phyloP scores from a whole-genome alignment of 2,329 filamentous ascomycete species.

The Neopestalotiopsis sp. region DNA sequence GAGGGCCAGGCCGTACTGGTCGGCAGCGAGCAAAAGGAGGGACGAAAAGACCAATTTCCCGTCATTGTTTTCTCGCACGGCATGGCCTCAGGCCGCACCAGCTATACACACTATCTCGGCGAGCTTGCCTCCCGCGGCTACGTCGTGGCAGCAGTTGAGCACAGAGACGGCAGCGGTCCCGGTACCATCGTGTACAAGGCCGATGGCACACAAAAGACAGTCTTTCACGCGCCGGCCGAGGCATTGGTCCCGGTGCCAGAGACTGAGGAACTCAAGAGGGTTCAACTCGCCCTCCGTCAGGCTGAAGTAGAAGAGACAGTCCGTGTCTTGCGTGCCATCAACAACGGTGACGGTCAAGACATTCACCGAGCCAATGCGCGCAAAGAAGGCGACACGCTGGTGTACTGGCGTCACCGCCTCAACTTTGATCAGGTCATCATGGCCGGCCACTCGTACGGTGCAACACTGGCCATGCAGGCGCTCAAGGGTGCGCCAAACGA shows the following conservation, averaged over 20 bases:
- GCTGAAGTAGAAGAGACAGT: constrained; percentile 54
- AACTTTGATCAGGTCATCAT: constrained; percentile 60
- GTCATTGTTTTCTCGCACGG: constrained; percentile 59
- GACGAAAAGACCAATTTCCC: constrained; percentile 35
- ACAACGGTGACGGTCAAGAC: constrained; percentile 42
- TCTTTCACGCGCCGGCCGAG: constrained; percentile 24
- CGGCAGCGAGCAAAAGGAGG: constrained; percentile 22
- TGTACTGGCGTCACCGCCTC: constrained; percentile 57
- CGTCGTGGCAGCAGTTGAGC: constrained; percentile 55
- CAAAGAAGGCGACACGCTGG: constrained; percentile 50
- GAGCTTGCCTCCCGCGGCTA: constrained; percentile 55
- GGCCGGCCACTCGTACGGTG: constrained; percentile 69
- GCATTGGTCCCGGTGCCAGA: constrained; percentile 34
- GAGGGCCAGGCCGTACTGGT: constrained; percentile 20
- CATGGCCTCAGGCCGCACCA: constrained; percentile 53
- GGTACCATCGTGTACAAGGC: constrained; percentile 44
- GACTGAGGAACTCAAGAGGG: constrained; percentile 47
- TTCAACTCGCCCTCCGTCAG: constrained; percentile 55
- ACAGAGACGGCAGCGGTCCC: constrained; percentile 57
- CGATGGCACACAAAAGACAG: constrained; percentile 39
- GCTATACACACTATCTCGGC: constrained; percentile 57
- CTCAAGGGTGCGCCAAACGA: constrained; percentile 53
- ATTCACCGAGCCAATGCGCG: constrained; percentile 48
- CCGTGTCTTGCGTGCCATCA: constrained; percentile 44
- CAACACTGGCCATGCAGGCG: constrained; percentile 65